These are phyloP conservation scores for Clathrus columnatus DNA, from an alignment of 768 basidiomycete species.

Conservation along the genomic window DNA sequence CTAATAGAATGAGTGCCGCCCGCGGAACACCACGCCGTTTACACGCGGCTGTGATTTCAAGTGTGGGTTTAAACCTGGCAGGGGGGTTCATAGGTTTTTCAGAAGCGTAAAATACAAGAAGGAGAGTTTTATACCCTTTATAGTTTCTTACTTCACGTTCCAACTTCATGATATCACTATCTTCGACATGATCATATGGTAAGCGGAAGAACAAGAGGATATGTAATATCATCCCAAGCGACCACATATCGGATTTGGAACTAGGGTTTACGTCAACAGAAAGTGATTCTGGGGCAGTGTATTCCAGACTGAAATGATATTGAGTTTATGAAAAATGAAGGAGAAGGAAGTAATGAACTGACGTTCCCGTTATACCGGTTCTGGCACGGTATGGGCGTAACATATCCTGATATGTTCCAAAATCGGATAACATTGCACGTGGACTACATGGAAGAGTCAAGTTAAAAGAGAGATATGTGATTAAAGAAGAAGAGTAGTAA, in stretches of 20 bases:
- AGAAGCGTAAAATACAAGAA: background rate
- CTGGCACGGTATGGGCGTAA: constrained; percentile 56
- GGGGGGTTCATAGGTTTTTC: constrained; percentile 2
- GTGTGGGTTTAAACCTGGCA: constrained; percentile 42
- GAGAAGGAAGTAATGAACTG: constrained; percentile 24
- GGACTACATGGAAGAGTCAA: constrained; percentile 42
- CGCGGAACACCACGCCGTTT: constrained; percentile 65
- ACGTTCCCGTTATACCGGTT: constrained; percentile 95
- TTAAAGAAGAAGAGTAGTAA: background rate
- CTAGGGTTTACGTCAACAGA: constrained; percentile 55
- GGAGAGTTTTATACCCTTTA: constrained; percentile 45
- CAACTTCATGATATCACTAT: constrained; percentile 45
- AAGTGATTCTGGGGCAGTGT: constrained; percentile 82
- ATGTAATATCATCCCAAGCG: constrained; percentile 91
- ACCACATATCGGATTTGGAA: constrained; percentile 97
- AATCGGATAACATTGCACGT: constrained; percentile 90
- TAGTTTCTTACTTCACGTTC: constrained; percentile 69
- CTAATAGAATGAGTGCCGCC: constrained; percentile 62
- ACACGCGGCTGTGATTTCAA: constrained; percentile 45
- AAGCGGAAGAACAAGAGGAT: constrained; percentile 87
- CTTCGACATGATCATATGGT: constrained; percentile 66
- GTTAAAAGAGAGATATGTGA: constrained; percentile 5
- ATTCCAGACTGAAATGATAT: constrained; percentile 57
- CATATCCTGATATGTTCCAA: constrained; percentile 92
- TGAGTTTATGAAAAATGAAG: background rate